Conservation (phyloP, 2,329 filamentous ascomycete genomes). For the Paramyrothecium roridum region DNA sequence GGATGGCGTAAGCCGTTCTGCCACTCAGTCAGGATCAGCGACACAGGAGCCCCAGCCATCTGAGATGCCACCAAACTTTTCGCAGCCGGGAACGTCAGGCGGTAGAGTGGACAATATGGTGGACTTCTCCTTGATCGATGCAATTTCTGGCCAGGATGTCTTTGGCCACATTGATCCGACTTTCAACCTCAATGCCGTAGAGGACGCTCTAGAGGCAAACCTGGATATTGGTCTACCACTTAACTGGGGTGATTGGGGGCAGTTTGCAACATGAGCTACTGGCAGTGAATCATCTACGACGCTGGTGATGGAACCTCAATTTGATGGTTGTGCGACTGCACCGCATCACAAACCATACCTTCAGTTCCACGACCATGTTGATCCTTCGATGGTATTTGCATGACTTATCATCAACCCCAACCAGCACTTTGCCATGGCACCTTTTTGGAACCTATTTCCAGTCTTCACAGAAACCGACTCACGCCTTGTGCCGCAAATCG, state of each 20-base stretch:
- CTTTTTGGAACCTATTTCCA: too few species aligned
- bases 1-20: slow-evolving; percentile 14
- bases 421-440: too few species aligned
- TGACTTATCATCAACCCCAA: too few species aligned
- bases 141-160: slow-evolving; percentile 47
- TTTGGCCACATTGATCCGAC: slow-evolving; percentile 54
- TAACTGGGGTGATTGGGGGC: slow-evolving; percentile 46
- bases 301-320: too few species aligned
- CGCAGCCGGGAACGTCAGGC: slow-evolving; percentile 17
- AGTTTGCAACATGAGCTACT: slow-evolving; percentile 26
- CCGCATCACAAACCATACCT: too few species aligned
- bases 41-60: slow-evolving; percentile 6
- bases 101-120: slow-evolving; percentile 28
- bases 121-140: slow-evolving; percentile 39
- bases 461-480: too few species aligned
- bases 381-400: too few species aligned
- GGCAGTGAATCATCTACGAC: background rate
- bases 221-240: slow-evolving; percentile 51
- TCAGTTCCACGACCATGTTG: too few species aligned
- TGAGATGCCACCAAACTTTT: slow-evolving; percentile 9
- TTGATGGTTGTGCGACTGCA: too few species aligned
- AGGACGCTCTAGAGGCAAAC: slow-evolving; percentile 52
- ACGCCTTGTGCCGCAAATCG: too few species aligned
- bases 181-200: slow-evolving; percentile 51
- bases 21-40: slow-evolving; percentile 10